Base-by-base conservation (phyloP, 208 protist species). In the Trypanosoma boissoni region DNA sequence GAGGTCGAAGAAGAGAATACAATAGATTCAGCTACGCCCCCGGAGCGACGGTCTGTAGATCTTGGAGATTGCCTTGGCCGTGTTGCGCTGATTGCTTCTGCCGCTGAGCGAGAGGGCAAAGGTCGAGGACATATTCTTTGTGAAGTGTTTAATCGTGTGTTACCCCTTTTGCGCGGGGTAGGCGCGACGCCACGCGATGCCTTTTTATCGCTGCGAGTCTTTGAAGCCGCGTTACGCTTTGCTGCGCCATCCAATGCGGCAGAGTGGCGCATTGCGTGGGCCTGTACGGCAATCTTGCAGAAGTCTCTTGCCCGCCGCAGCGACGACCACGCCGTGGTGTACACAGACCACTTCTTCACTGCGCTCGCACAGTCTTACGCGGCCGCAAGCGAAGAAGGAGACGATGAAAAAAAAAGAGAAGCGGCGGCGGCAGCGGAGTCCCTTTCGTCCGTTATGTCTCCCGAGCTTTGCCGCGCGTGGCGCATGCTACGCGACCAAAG, bases 301-400 rank as follows among this genome's bases (percentile, higher is more conserved):
- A 66, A 67, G n/a, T 65, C 68, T 36, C 57, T 94, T 0, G 60
- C 72, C 0, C 63, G 71, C 37, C 78, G 75, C 10, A 27, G 46
- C 24, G 57, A 55, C 51, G 68, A 80, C 34, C 65, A 70, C 66
- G 34, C 39, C 2, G 52, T 82, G 2, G n/a, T 64, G 26, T 94
- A 85, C 67, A 91, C 83, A 0, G 87, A 94, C 42, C 28, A 64
- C 3, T 94, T 91, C 58, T 91, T 91, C 39, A 52, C 89, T 23
- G 46, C 81, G 2, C 68, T 92, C 3, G 74, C 76, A 1, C 63
- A 80, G 12, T 26, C 58, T 54, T 80, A 83, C 42, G 36, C 58
- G 1, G 34, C 16, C 37, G n/a, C 4, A 41, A 43, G 60, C 43
- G 64, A 37, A 3, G 54, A 50, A 24, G 14, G 5, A 24, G 67